These are phyloP conservation scores for Bruguiera gymnorhiza DNA, from an alignment of 345 rosid genomes.

Conservation along the genomic window DNA sequence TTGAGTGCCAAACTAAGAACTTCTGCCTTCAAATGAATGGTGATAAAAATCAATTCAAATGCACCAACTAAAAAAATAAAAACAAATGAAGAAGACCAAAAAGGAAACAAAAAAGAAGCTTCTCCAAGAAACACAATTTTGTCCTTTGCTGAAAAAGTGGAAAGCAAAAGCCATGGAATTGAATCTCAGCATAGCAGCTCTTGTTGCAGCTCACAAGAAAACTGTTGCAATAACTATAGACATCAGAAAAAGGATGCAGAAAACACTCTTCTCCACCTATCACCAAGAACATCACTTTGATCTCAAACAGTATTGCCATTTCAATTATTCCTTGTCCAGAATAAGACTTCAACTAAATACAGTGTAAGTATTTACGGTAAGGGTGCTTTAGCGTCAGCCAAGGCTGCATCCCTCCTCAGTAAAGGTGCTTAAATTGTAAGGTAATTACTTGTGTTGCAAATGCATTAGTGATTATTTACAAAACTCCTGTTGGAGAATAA, in stretches of 20 bases:
- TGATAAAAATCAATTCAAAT: neutral
- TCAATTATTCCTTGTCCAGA: neutral
- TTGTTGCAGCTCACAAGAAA: neutral
- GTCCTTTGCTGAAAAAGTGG: neutral
- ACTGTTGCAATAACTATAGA: neutral
- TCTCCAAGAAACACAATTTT: neutral
- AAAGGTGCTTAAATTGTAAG: too few species aligned
- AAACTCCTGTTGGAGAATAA: too few species aligned
- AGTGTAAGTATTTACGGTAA: neutral
- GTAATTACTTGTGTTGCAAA: too few species aligned
- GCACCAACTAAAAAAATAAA: neutral
- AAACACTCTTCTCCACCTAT: neutral
- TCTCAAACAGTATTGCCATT: neutral
- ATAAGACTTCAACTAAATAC: neutral
- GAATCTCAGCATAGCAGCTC: neutral
- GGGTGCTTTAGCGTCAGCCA: neutral
- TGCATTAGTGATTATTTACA: too few species aligned
- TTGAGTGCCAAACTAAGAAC: neutral
- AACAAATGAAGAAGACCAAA: too few species aligned
- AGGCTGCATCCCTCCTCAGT: too few species aligned
- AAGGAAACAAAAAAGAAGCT: neutral
- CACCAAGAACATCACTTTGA: neutral
- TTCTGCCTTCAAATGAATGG: neutral
- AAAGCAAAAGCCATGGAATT: too few species aligned
- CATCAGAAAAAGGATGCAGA: neutral